Conservation (phyloP, 1,284 basidiomycete genomes). For the Malassezia pachydermatis region DNA sequence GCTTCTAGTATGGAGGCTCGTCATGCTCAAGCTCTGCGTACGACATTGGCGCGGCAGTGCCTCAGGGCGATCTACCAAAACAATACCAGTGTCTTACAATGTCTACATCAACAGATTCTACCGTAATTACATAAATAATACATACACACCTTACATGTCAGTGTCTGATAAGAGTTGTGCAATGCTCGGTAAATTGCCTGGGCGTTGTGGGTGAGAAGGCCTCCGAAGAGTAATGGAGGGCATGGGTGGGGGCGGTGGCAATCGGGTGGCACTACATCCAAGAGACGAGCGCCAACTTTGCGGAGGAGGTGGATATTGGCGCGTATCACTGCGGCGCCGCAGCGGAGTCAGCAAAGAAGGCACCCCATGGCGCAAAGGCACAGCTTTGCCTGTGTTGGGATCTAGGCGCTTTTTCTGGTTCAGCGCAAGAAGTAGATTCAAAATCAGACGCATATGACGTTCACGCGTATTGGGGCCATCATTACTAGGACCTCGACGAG, state of each 20-base stretch:
- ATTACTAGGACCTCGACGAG: not conserved
- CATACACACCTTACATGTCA: too few species aligned
- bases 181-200: constrained; percentile 24
- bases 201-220: too few species aligned
- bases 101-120: too few species aligned
- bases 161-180: constrained; percentile 24
- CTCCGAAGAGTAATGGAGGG: too few species aligned
- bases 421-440: constrained; percentile 16
- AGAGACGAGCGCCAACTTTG: not conserved
- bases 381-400: constrained; percentile 3
- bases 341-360: not conserved
- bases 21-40: not conserved
- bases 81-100: not conserved
- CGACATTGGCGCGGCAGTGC: not conserved
- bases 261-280: too few species aligned
- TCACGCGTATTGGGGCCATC: not conserved
- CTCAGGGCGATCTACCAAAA: not conserved
- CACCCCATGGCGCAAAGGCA: not conserved
- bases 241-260: too few species aligned
- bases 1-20: not conserved
- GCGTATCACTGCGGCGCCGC: not conserved
- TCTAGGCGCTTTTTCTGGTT: constrained; percentile 9
- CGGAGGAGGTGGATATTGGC: too few species aligned
- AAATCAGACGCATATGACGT: constrained; percentile 10
- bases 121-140: too few species aligned